Base-by-base conservation (phyloP, 1,284 basidiomycete species). In the Porogramme epimiltina region DNA sequence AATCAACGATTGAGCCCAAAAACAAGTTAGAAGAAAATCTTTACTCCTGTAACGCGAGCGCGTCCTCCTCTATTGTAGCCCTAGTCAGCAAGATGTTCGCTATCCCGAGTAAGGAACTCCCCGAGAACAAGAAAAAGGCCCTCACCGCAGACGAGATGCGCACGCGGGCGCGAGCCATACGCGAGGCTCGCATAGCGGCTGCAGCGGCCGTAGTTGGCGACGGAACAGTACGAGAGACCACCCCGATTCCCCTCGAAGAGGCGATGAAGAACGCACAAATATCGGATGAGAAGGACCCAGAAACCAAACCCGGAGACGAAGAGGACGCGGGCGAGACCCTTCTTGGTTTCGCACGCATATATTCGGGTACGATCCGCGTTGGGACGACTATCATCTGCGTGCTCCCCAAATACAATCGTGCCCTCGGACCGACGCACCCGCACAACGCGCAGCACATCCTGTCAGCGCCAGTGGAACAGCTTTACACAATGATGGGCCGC, bases 1-100 rank as follows among this genome's bases (percentile, higher is more conserved):
- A 84, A 58, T 66, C 76, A 15, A 80, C 73, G 2, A 65, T 80
- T 8, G 70, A 76, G 34, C 85, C 93, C 2, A 84, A 81, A 59
- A 93, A 88, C 66, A 86, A 87, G 59, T 75, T 97, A 22, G 95
- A 99, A 69, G 73, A 77, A 57, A 89, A 91, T 53, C 75, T 99
- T 10, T 98, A 90, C 72, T 70, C 79, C 0, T 91, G 92, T 49
- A 81, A 84, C 53, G 79, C 81, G n/a, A 74, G 66, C 1, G 63
- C 81, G 3, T 77, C 79, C 3, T 83, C 86, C 0, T 81, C 74
- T 49, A 75, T 94, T n/a, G 82, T 87, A 13, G 93, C 87, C 3
- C 97, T 96, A 68, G 91, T 99, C 48, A 97, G 93, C 77, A 99
- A 99, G 70, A 99, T 99, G 96, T 98, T 99, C 69, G 95, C 95